Percentiles rank a stretch among this genome's conserved stretches.
These are phyloP conservation scores for Cryptosporidium bovis DNA, from an alignment of 169 alveolate genomes.

Conservation along the genomic window DNA sequence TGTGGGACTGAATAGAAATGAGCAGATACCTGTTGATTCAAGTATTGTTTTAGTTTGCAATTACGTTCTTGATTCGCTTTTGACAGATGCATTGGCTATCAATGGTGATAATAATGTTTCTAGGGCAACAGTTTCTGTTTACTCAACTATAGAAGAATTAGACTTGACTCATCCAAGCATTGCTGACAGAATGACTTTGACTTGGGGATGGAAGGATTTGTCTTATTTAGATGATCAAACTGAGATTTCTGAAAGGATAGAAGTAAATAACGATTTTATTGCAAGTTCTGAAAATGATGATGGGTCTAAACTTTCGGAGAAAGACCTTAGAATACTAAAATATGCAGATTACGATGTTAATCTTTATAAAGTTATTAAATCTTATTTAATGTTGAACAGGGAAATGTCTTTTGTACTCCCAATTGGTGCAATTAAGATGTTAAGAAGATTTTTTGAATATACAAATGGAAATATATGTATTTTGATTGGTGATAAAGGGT, in stretches of 20 bases:
- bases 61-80: constrained; percentile 84
- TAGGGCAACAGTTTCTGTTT: constrained; percentile 57
- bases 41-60: constrained; percentile 82
- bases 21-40: constrained; percentile 78
- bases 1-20: constrained; percentile 76
- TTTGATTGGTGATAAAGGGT: constrained; percentile 86
- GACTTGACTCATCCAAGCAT: constrained; percentile 62
- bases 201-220: constrained; percentile 58
- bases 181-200: constrained; percentile 65
- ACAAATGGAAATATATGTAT: constrained; percentile 81
- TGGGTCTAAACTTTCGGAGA: neutral
- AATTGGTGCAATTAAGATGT: constrained; percentile 83
- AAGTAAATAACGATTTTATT: constrained; percentile 1
- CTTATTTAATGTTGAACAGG: constrained; percentile 77
- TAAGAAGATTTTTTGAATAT: constrained; percentile 77
- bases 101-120: constrained; percentile 16
- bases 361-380: constrained; percentile 75
- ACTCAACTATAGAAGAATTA: constrained; percentile 42
- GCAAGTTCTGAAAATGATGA: constrained; percentile 3
- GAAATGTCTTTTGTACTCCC: constrained; percentile 84
- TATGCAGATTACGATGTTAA: constrained; percentile 20
- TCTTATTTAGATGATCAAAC: neutral
- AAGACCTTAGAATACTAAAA: neutral
- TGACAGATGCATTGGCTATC: constrained; percentile 81
- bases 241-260: neutral